Conservation (phyloP, 768 basidiomycete species). For the Lepiota venenata region DNA sequence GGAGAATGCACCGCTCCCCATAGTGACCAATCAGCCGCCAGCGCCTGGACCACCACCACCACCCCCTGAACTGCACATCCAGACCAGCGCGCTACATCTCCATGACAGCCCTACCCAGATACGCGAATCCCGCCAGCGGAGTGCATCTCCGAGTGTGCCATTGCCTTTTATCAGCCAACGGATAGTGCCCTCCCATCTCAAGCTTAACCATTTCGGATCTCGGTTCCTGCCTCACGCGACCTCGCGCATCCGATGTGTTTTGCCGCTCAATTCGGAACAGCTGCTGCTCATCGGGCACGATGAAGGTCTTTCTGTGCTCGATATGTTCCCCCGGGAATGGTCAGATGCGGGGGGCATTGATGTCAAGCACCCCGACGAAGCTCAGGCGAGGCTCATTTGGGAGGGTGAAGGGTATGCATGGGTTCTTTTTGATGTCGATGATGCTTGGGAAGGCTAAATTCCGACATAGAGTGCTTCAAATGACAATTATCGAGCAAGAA, state of each 20-base stretch:
- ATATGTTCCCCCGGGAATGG: conserved; percentile 80
- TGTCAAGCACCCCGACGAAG: conserved; percentile 67
- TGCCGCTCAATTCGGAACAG: conserved; percentile 63
- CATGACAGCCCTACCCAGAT: conserved; percentile 23
- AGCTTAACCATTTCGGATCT: conserved; percentile 77
- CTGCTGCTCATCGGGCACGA: conserved; percentile 79
- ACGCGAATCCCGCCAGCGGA: conserved; percentile 20
- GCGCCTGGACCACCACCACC: conserved; percentile 11
- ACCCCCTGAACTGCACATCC: conserved; percentile 35
- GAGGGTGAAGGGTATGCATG: conserved; percentile 62
- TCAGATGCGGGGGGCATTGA: conserved; percentile 43
- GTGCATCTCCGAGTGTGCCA: conserved; percentile 29
- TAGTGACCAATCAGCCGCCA: conserved; percentile 21
- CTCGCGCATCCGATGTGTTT: conserved; percentile 68
- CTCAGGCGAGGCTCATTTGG: conserved; percentile 67
- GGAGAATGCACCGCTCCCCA: neutral
- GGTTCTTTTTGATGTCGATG: conserved; percentile 16
- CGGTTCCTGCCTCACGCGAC: conserved; percentile 81
- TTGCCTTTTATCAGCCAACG: conserved; percentile 46
- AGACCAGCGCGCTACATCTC: conserved; percentile 37
- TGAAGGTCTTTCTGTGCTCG: conserved; percentile 75
- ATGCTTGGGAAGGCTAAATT: neutral
- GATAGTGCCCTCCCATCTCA: conserved; percentile 60
- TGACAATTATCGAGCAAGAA: conserved; percentile 72
- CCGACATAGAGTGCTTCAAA: conserved; percentile 62